Evolutionary conservation across 2,329 filamentous ascomycete species (phyloP).

Genomic region (Drechmeria coniospora): DNA sequence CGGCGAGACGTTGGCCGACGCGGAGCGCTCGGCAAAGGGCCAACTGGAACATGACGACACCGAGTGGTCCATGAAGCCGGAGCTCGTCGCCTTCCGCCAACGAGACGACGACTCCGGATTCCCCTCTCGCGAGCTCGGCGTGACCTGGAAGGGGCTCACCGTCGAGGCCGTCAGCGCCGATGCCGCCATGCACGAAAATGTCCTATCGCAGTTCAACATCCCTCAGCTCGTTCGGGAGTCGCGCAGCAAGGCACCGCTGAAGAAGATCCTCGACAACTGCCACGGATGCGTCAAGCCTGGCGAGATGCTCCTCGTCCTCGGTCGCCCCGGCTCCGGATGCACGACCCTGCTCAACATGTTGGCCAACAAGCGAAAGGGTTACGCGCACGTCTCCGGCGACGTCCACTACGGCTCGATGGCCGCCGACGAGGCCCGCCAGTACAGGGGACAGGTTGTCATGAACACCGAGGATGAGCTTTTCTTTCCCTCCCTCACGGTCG

Average conservation of each 20-base stretch:
- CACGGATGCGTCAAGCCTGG: conserved; percentile 57
- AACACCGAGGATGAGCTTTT: conserved; percentile 54
- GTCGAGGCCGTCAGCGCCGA: conserved; percentile 47
- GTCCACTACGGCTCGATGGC: conserved; percentile 38
- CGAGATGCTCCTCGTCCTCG: conserved; percentile 56
- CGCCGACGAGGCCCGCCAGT: conserved; percentile 31
- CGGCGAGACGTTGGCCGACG: conserved; percentile 10
- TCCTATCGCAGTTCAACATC: conserved; percentile 43
- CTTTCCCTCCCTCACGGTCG: conserved; percentile 56
- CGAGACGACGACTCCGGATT: conserved; percentile 29
- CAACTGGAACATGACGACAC: conserved; percentile 4
- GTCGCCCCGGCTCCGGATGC: conserved; percentile 53
- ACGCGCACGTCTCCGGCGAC: conserved; percentile 39
- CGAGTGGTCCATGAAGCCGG: conserved; percentile 33
- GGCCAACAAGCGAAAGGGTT: conserved; percentile 47
- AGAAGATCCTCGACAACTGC: conserved; percentile 48
- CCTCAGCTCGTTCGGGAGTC: conserved; percentile 35
- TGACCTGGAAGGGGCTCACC: conserved; percentile 49
- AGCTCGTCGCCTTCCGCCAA: conserved; percentile 26
- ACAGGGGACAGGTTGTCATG: conserved; percentile 45
- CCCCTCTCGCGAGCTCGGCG: conserved; percentile 37
- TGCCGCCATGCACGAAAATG: conserved; percentile 49
- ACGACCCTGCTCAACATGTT: conserved; percentile 57
- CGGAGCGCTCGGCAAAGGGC: conserved; percentile 5
- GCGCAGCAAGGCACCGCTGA: conserved; percentile 39